Evolutionary conservation across 371 early-diverging fungal genomes (phyloP).

Genomic region (Batkoa obscura): DNA sequence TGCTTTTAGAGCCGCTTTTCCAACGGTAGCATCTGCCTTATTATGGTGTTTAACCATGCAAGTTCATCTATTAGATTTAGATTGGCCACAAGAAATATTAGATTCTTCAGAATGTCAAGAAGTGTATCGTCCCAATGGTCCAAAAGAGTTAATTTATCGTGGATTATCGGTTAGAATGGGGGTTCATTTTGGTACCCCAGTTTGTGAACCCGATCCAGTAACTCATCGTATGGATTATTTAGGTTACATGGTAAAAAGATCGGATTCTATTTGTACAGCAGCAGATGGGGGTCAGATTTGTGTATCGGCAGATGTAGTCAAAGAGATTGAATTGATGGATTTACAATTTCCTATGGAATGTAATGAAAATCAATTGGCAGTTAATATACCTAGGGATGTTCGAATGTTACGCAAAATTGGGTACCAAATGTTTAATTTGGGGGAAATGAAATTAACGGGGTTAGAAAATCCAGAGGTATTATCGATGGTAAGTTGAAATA

Average conservation of each 20-base stretch:
- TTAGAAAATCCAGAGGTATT: conserved; percentile 74
- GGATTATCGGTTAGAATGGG: conserved; percentile 92
- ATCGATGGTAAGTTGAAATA: conserved; percentile 18
- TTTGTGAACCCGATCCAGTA: conserved; percentile 76
- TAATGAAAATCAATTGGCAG: conserved; percentile 8
- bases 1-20: conserved; percentile 89
- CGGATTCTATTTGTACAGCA: conserved; percentile 66
- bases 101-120: conserved; percentile 60
- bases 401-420: conserved; percentile 40
- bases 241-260: conserved; percentile 84
- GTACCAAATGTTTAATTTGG: conserved; percentile 47
- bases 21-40: conserved; percentile 64
- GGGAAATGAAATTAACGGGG: conserved; percentile 69
- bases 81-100: conserved; percentile 86
- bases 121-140: conserved; percentile 28
- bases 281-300: conserved; percentile 89
- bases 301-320: conserved; percentile 39
- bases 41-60: conserved; percentile 85
- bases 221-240: conserved; percentile 92
- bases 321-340: conserved; percentile 20
- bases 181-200: conserved; percentile 79
- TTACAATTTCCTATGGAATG: conserved; percentile 13
- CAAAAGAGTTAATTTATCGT: conserved; percentile 44
- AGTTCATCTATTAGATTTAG: conserved; percentile 53
- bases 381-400: conserved; percentile 11